These are phyloP conservation scores for Collybiopsis confluens DNA, from an alignment of 768 basidiomycete species.

Conservation along the genomic window DNA sequence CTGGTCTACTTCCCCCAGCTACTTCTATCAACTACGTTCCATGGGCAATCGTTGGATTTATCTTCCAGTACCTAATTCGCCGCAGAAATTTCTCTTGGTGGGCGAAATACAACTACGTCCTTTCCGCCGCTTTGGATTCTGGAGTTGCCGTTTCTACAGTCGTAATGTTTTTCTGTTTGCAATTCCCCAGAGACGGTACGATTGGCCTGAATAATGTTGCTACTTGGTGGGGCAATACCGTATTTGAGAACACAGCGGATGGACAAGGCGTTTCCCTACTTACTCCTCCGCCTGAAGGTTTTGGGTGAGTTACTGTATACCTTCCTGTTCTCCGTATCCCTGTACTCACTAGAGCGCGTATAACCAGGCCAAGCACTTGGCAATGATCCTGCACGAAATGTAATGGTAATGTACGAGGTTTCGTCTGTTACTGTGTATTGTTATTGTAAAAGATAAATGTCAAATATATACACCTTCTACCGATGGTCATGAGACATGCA, in stretches of 20 bases:
- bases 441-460: no score
- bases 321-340: no score
- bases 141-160: conserved; percentile 44
- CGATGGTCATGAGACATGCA: no score
- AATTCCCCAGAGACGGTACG: conserved; percentile 58
- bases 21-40: conserved; percentile 65
- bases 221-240: conserved; percentile 70
- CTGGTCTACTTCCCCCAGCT: conserved; percentile 61
- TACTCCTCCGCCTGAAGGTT: conserved; percentile 25
- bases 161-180: conserved; percentile 48
- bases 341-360: no score
- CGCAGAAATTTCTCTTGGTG: conserved; percentile 63
- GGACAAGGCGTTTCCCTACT: conserved; percentile 31
- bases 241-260: conserved; percentile 35
- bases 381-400: no score
- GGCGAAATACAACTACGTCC: conserved; percentile 62
- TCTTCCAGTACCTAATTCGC: conserved; percentile 51
- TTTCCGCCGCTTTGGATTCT: conserved; percentile 53
- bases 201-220: conserved; percentile 53
- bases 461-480: no score
- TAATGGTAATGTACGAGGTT: no score
- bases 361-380: no score
- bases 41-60: conserved; percentile 61
- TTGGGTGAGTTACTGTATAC: conserved; percentile 22
- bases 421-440: no score